These are phyloP conservation scores for Pleurotus tuoliensis DNA, from an alignment of 768 basidiomycete genomes.

Conservation along the genomic window DNA sequence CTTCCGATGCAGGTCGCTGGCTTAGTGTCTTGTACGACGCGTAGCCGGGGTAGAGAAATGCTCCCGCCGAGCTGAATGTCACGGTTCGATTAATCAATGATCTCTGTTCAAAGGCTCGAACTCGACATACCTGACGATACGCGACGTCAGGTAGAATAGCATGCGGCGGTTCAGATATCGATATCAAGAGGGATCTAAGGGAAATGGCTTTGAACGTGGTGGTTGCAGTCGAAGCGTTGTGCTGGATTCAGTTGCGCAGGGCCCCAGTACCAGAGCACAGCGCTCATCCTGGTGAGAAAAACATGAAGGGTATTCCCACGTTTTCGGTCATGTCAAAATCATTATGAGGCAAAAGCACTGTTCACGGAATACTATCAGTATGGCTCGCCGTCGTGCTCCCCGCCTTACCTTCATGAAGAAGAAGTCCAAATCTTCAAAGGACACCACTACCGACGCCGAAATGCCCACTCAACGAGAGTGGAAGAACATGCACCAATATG, in stretches of 20 bases:
- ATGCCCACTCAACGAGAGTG: slow-evolving; percentile 15
- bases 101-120: neutral
- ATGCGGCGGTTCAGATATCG: slow-evolving; percentile 19
- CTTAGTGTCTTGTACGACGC: slow-evolving; percentile 95
- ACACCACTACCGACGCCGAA: slow-evolving; percentile 6
- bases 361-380: neutral
- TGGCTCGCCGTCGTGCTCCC: slow-evolving; percentile 14
- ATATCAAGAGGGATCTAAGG: neutral
- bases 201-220: neutral
- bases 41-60: slow-evolving; percentile 91
- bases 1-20: slow-evolving; percentile 79
- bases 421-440: slow-evolving; percentile 6
- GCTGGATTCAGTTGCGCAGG: no score
- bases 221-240: neutral
- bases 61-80: slow-evolving; percentile 53
- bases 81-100: neutral
- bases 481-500: slow-evolving; percentile 15
- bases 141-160: slow-evolving; percentile 47
- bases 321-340: no score
- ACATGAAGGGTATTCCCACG: neutral
- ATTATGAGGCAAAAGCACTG: neutral
- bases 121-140: slow-evolving; percentile 40
- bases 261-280: neutral
- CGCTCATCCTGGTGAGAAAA: neutral
- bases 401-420: slow-evolving; percentile 11